Conservation (phyloP, 805 yeast species). For the Metschnikowia cubensis region DNA sequence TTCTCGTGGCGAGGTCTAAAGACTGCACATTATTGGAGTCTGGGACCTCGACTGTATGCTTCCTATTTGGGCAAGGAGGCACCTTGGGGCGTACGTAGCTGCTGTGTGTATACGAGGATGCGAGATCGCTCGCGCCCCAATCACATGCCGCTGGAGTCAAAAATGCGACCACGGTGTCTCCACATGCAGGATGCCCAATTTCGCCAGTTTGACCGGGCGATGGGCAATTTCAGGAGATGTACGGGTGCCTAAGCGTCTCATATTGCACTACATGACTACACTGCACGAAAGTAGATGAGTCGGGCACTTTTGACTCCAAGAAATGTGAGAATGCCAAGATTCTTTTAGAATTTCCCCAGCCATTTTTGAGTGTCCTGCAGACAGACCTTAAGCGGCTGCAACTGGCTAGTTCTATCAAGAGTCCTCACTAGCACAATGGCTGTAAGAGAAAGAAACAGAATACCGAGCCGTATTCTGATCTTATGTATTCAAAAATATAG, state of each 20-base stretch:
- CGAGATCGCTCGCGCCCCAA: background rate
- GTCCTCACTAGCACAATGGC: no score
- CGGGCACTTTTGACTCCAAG: no score
- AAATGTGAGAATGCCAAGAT: no score
- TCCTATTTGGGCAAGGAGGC: background rate
- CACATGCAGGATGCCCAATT: background rate
- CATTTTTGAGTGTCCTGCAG: no score
- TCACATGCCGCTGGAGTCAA: slow-evolving; percentile 2
- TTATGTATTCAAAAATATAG: no score
- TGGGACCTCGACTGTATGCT: background rate
- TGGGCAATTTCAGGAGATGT: background rate
- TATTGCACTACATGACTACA: no score
- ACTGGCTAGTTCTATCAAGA: no score
- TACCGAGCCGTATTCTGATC: no score
- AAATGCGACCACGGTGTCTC: background rate
- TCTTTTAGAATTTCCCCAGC: no score
- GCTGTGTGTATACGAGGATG: background rate
- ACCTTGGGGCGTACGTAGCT: background rate
- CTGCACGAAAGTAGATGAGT: no score
- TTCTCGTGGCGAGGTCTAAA: background rate
- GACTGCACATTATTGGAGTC: background rate
- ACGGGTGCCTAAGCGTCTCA: background rate
- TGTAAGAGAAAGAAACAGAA: no score
- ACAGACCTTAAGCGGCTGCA: no score
- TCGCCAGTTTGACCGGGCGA: background rate